A percentile compares a stretch with the other conserved stretches of the same genome.
These are phyloP conservation scores for Epichloe amarillans DNA, from an alignment of 2,329 filamentous ascomycete genomes.

Conservation along the genomic window DNA sequence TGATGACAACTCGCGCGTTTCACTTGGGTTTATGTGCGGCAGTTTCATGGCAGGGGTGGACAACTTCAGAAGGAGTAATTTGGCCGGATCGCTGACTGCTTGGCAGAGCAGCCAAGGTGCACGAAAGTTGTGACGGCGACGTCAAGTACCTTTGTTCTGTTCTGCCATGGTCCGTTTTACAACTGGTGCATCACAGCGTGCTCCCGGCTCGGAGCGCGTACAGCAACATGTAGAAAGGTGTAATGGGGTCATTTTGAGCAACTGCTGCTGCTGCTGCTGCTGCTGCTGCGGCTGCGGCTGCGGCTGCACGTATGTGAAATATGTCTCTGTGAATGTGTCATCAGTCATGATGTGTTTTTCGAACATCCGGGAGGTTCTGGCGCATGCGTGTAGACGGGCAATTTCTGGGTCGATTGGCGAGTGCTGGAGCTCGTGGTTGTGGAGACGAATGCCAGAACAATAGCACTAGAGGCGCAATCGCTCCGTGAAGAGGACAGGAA, in stretches of 20 bases:
- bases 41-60: slow-evolving; percentile 6
- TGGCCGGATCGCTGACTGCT: slow-evolving; percentile 3
- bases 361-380: too few species aligned
- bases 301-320: not conserved
- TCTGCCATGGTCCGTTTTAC: slow-evolving; percentile 4
- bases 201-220: slow-evolving; percentile 4
- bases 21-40: slow-evolving; percentile 6
- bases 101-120: slow-evolving; percentile 3
- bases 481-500: too few species aligned
- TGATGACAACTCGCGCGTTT: slow-evolving; percentile 14
- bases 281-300: not conserved
- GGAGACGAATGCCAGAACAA: too few species aligned
- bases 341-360: too few species aligned
- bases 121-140: slow-evolving; percentile 2
- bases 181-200: slow-evolving; percentile 5
- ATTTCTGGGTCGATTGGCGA: too few species aligned
- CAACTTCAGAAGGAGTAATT: not conserved
- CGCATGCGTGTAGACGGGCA: too few species aligned
- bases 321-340: not conserved
- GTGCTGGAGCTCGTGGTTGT: too few species aligned
- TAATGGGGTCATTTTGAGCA: not conserved
- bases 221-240: slow-evolving; percentile 1
- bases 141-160: not conserved
- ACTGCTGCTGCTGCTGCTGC: not conserved
- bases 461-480: too few species aligned